Conservation (phyloP, 495 filamentous ascomycete species). For the Cenococcum geophilum region DNA sequence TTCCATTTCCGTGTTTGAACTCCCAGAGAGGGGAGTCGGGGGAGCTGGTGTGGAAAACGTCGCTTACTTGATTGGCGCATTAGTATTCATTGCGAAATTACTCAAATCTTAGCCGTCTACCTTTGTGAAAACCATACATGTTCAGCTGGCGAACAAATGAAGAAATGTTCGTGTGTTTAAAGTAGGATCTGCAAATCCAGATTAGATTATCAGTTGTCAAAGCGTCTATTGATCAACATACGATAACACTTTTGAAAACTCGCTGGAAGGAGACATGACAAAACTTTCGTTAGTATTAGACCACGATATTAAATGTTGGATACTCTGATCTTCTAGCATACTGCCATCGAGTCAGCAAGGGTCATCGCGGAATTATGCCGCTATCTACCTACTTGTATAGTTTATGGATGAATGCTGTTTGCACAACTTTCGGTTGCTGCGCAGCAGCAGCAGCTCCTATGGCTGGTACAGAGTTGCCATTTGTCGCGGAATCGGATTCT, state of each 20-base stretch:
- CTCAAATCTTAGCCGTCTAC: constrained; percentile 44
- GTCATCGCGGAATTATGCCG: background rate
- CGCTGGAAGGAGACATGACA: constrained; percentile 93
- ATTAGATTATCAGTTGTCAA: constrained; percentile 29
- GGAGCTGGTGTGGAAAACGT: constrained; percentile 96
- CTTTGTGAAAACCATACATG: constrained; percentile 99
- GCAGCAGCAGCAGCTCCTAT: constrained; percentile 73
- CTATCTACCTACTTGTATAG: constrained; percentile 77
- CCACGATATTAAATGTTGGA: constrained; percentile 95
- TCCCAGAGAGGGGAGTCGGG: constrained; percentile 96
- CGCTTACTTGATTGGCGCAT: constrained; percentile 62
- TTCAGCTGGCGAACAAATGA: constrained; percentile 97
- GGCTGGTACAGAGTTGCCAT: constrained; percentile 28
- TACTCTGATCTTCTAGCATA: constrained; percentile 91
- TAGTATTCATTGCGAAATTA: constrained; percentile 8
- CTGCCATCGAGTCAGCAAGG: constrained; percentile 49
- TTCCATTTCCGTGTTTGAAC: constrained; percentile 97
- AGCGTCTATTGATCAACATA: constrained; percentile 45
- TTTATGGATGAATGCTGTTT: constrained; percentile 99
- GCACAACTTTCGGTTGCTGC: constrained; percentile 94
- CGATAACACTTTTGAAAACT: constrained; percentile 98
- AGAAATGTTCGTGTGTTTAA: constrained; percentile 98
- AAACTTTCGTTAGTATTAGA: constrained; percentile 91
- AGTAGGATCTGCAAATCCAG: constrained; percentile 65
- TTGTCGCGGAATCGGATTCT: constrained; percentile 20